Conservation (phyloP, 2,329 filamentous ascomycete genomes). For the Pleomassaria siparia region DNA sequence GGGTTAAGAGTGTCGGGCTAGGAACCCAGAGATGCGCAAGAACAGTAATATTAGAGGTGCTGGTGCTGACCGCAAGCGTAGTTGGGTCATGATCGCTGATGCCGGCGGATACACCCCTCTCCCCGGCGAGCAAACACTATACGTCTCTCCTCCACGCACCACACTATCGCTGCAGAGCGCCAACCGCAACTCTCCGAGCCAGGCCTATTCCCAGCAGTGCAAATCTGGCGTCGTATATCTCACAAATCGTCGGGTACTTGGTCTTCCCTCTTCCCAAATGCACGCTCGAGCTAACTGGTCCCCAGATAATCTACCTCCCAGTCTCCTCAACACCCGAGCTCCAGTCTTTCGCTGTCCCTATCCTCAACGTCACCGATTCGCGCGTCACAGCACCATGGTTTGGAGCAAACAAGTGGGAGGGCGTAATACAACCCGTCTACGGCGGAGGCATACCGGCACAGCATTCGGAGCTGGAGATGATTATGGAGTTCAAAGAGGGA, state of each 20-base stretch:
- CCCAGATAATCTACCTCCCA: slow-evolving; percentile 84
- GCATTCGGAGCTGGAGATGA: slow-evolving; percentile 73
- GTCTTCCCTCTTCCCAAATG: slow-evolving; percentile 3
- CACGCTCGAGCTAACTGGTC: slow-evolving; percentile 12
- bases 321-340: slow-evolving; percentile 66
- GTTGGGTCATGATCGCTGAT: slow-evolving; percentile 91
- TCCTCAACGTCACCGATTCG: slow-evolving; percentile 84
- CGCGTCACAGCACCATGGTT: slow-evolving; percentile 89
- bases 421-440: slow-evolving; percentile 74
- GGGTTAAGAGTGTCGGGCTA: background rate
- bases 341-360: slow-evolving; percentile 85
- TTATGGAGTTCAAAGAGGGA: slow-evolving; percentile 89
- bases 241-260: slow-evolving; percentile 76
- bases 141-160: slow-evolving; percentile 78
- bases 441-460: slow-evolving; percentile 80
- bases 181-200: slow-evolving; percentile 63
- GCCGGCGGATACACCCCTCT: slow-evolving; percentile 75
- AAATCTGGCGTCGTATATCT: slow-evolving; percentile 76
- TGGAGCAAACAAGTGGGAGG: slow-evolving; percentile 87
- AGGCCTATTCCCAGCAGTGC: slow-evolving; percentile 70
- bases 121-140: slow-evolving; percentile 78
- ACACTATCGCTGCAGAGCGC: slow-evolving; percentile 73
- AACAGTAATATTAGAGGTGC: no score
- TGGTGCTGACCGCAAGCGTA: slow-evolving; percentile 46
- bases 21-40: slow-evolving; percentile 21